Conservation (phyloP, 1,284 basidiomycete species). For the Cutaneotrichosporon dermatis region DNA sequence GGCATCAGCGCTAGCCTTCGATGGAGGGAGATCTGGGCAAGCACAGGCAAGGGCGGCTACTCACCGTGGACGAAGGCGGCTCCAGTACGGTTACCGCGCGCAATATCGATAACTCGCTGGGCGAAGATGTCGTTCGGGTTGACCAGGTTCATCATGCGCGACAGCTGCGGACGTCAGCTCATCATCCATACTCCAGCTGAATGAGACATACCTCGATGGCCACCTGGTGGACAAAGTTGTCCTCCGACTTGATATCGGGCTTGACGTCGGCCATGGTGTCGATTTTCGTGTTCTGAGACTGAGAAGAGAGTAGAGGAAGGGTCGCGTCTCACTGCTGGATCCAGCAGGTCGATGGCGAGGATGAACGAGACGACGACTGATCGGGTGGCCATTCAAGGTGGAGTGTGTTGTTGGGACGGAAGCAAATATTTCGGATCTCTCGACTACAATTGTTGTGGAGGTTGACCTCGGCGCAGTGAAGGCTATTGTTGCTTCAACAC, state of each 20-base stretch:
- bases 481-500: too few species aligned
- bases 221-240: slow-evolving; percentile 67
- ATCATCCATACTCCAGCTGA: too few species aligned
- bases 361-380: too few species aligned
- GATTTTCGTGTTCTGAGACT: neutral
- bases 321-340: too few species aligned
- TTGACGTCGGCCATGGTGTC: slow-evolving; percentile 1
- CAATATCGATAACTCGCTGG: slow-evolving; percentile 71
- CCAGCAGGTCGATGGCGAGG: neutral
- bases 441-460: too few species aligned
- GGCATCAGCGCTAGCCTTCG: too few species aligned
- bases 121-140: slow-evolving; percentile 80
- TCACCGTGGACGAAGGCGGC: slow-evolving; percentile 62
- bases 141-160: slow-evolving; percentile 68
- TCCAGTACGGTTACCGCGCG: slow-evolving; percentile 59
- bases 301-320: neutral
- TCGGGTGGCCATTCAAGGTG: slow-evolving; percentile 1
- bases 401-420: slow-evolving; percentile 9
- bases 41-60: slow-evolving; percentile 8
- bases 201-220: slow-evolving; percentile 56
- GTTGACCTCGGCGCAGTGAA: too few species aligned
- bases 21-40: too few species aligned
- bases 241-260: slow-evolving; percentile 12
- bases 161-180: slow-evolving; percentile 56
- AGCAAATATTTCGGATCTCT: slow-evolving; percentile 7